Conservation (phyloP, 805 yeast species). For the Saccharomycopsis babjevae region DNA sequence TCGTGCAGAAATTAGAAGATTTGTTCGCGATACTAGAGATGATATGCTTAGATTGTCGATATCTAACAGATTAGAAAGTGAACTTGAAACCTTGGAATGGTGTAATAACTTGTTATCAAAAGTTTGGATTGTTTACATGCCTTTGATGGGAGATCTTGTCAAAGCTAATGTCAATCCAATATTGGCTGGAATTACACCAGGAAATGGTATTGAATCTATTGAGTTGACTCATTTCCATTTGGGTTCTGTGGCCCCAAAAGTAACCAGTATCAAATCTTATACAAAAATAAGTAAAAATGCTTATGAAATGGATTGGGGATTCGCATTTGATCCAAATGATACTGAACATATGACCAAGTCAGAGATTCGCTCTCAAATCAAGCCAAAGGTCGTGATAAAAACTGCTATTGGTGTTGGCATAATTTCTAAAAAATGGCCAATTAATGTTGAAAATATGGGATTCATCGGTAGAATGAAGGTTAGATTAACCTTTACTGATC, state of each 20-base stretch:
- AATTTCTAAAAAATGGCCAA: constrained; percentile 66
- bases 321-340: constrained; percentile 73
- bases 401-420: constrained; percentile 75
- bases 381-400: constrained; percentile 75
- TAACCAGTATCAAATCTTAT: constrained; percentile 62
- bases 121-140: constrained; percentile 86
- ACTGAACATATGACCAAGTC: constrained; percentile 75
- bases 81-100: constrained; percentile 73
- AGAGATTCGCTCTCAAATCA: constrained; percentile 58
- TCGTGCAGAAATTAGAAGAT: constrained; percentile 64
- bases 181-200: constrained; percentile 66
- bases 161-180: constrained; percentile 57
- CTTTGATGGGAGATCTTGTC: constrained; percentile 69
- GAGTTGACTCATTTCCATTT: constrained; percentile 68
- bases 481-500: constrained; percentile 48
- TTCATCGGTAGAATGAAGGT: constrained; percentile 54
- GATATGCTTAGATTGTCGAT: constrained; percentile 60
- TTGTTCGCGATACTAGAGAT: constrained; percentile 63
- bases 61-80: constrained; percentile 51
- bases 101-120: constrained; percentile 64
- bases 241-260: constrained; percentile 73
- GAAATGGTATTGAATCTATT: constrained; percentile 69
- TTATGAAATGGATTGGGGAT: constrained; percentile 78
- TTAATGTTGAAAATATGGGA: constrained; percentile 72
- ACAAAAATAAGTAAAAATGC: constrained; percentile 57